A percentile compares a stretch with the other conserved stretches of the same genome.
Evolutionary conservation across 345 rosid species (phyloP).

Genomic region (Pistacia atlantica): DNA sequence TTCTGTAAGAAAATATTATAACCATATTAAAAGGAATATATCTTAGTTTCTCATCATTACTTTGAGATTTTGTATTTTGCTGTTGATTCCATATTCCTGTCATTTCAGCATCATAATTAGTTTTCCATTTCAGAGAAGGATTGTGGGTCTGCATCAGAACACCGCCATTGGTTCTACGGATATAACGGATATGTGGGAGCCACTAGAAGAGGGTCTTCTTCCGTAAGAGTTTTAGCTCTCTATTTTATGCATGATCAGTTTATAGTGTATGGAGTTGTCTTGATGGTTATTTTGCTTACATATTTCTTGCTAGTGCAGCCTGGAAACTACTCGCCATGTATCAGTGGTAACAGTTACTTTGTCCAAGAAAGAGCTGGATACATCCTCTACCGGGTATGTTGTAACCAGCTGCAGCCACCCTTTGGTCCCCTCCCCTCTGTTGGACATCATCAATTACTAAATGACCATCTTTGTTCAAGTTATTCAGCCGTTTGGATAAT

Average conservation of each 20-base stretch:
- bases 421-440: neutral
- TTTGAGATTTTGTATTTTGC: neutral
- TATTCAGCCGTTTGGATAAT: too few relatives aligned
- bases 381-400: slow-evolving; percentile 34
- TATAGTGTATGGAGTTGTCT: neutral
- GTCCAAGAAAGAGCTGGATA: slow-evolving; percentile 31
- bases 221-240: slow-evolving; percentile 24
- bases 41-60: neutral
- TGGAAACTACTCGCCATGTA: slow-evolving; percentile 43
- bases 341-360: slow-evolving; percentile 36
- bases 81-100: neutral
- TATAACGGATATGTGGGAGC: slow-evolving; percentile 43
- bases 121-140: slow-evolving; percentile 29
- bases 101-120: neutral
- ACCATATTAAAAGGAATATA: too few relatives aligned
- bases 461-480: too few relatives aligned
- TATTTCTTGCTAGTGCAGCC: slow-evolving; percentile 17
- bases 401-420: neutral
- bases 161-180: slow-evolving; percentile 34
- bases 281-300: slow-evolving; percentile 11
- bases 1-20: neutral
- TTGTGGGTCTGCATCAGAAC: slow-evolving; percentile 34
- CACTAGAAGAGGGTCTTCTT: slow-evolving; percentile 42
- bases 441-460: too few relatives aligned
- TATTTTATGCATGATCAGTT: neutral